Conservation (phyloP, 495 filamentous ascomycete genomes). For the Arthonia radiata region DNA sequence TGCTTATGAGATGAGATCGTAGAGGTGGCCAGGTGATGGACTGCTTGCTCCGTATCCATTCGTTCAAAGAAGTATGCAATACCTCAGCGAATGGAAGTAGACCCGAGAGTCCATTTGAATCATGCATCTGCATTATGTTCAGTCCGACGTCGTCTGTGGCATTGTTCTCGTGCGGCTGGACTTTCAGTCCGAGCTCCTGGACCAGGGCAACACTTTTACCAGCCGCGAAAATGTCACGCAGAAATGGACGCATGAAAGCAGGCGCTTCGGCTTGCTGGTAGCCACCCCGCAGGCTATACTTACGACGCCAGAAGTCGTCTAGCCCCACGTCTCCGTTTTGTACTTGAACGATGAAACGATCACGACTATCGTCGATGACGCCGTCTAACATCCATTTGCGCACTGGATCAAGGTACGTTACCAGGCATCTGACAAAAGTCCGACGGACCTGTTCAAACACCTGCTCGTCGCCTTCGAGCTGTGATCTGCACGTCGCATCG, state of each 20-base stretch:
- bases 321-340: constrained; percentile 29
- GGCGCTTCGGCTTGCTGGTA: constrained; percentile 29
- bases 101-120: too few species aligned
- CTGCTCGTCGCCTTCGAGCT: too few species aligned
- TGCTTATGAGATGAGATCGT: constrained; percentile 36
- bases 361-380: constrained; percentile 32
- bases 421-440: constrained; percentile 71
- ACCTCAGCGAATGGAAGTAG: constrained; percentile 46
- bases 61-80: neutral
- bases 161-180: too few species aligned
- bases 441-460: too few species aligned
- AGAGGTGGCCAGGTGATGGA: constrained; percentile 17
- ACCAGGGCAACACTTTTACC: constrained; percentile 76
- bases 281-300: constrained; percentile 36
- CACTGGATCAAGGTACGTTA: constrained; percentile 58
- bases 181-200: constrained; percentile 25
- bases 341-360: constrained; percentile 49
- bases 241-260: constrained; percentile 41
- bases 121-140: too few species aligned
- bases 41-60: neutral
- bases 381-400: constrained; percentile 70
- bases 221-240: constrained; percentile 49
- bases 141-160: too few species aligned
- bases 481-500: too few species aligned
- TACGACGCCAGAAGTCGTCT: constrained; percentile 47